Conservation (phyloP, 2,329 filamentous ascomycete species). For the Curvularia verruculosa region DNA sequence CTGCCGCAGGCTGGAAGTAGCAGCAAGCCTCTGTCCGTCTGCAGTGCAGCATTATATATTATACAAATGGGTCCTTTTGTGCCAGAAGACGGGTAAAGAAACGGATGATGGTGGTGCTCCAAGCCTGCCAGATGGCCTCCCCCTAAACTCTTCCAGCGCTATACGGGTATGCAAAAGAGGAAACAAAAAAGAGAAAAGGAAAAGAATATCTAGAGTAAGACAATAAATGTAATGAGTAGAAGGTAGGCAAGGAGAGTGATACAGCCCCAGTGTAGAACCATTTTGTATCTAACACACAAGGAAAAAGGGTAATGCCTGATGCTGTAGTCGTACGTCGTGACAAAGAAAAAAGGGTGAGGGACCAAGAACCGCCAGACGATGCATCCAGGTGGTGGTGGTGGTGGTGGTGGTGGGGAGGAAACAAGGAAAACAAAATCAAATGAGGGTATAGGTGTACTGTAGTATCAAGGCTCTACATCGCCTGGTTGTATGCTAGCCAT, state of each 20-base stretch:
- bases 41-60: conserved; percentile 39
- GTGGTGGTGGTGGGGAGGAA: too few species aligned
- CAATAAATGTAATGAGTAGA: conserved; percentile 2
- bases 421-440: conserved; percentile 11
- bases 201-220: conserved; percentile 13
- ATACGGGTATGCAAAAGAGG: conserved; percentile 21
- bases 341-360: conserved; percentile 11
- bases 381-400: neutral
- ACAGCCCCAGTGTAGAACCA: conserved; percentile 11
- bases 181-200: too few species aligned
- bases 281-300: conserved; percentile 16
- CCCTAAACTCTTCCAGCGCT: conserved; percentile 3
- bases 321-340: conserved; percentile 19
- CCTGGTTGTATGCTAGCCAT: conserved; percentile 44
- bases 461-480: conserved; percentile 14
- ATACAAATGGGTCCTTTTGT: conserved; percentile 23
- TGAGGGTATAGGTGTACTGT: conserved; percentile 11
- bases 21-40: conserved; percentile 6
- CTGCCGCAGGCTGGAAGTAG: conserved; percentile 4
- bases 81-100: conserved; percentile 8
- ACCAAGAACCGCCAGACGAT: neutral
- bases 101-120: conserved; percentile 14
- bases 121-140: conserved; percentile 16
- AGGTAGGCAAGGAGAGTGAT: conserved; percentile 11
- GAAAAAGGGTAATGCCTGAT: conserved; percentile 16